These are phyloP conservation scores for Coemansia sp. DNA, from an alignment of 192 early-diverging fungal genomes.

Conservation along the genomic window DNA sequence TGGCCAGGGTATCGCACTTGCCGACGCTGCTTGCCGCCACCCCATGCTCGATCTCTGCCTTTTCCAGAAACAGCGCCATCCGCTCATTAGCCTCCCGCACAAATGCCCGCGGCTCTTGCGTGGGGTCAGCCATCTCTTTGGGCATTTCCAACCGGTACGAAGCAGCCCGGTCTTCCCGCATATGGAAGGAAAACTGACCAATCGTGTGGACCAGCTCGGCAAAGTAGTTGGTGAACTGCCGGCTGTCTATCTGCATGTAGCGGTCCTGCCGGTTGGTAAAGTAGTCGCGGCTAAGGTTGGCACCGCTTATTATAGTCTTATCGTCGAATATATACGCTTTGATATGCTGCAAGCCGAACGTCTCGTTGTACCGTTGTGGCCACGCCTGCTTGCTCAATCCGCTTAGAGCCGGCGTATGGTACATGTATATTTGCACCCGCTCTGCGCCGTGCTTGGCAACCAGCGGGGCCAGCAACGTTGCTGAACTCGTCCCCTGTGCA, in stretches of 20 bases:
- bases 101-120: conserved; percentile 57
- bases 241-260: conserved; percentile 70
- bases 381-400: conserved; percentile 66
- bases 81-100: conserved; percentile 53
- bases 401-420: conserved; percentile 83
- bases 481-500: conserved; percentile 57
- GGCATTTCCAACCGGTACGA: conserved; percentile 22
- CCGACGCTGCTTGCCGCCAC: conserved; percentile 1
- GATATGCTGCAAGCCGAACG: conserved; percentile 91
- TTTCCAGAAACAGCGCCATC: conserved; percentile 55
- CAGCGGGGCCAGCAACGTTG: conserved; percentile 57
- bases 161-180: neutral
- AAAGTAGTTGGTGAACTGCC: conserved; percentile 68
- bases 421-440: conserved; percentile 70
- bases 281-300: conserved; percentile 91
- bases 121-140: conserved; percentile 55
- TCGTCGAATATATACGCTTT: conserved; percentile 93
- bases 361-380: conserved; percentile 89
- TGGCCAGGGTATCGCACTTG: conserved; percentile 62
- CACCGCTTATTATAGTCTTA: conserved; percentile 73
- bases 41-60: conserved; percentile 15
- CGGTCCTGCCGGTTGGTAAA: conserved; percentile 96
- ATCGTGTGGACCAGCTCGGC: conserved; percentile 62
- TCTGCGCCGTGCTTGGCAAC: conserved; percentile 24
- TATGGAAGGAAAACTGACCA: conserved; percentile 61